Conservation (phyloP, 2,329 filamentous ascomycete species). For the Hirsutella rhossiliensis region DNA sequence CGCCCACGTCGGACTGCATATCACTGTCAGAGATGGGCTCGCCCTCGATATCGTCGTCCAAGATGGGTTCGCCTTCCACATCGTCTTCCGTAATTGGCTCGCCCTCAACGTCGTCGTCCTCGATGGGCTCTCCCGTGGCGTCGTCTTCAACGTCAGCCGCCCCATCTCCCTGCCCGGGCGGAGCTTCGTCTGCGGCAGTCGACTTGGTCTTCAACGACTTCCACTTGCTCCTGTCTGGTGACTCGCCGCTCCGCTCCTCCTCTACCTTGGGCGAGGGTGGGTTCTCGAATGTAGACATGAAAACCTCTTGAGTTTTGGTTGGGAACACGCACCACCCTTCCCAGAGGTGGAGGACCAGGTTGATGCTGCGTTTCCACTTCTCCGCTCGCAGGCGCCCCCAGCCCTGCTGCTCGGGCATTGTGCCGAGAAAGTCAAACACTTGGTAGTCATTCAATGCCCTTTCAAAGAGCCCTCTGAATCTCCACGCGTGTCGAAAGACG, state of each 20-base stretch:
- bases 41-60: slow-evolving; percentile 18
- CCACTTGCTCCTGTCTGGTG: slow-evolving; percentile 30
- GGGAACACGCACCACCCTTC: slow-evolving; percentile 64
- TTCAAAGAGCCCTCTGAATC: slow-evolving; percentile 74
- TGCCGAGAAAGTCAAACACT: slow-evolving; percentile 65
- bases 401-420: slow-evolving; percentile 55
- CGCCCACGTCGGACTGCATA: background rate
- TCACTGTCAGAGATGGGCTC: background rate
- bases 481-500: slow-evolving; percentile 74
- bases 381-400: slow-evolving; percentile 78
- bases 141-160: slow-evolving; percentile 27
- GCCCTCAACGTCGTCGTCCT: slow-evolving; percentile 23
- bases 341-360: slow-evolving; percentile 58
- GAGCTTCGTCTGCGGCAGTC: slow-evolving; percentile 5
- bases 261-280: slow-evolving; percentile 37
- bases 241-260: slow-evolving; percentile 13
- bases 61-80: slow-evolving; percentile 20
- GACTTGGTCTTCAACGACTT: slow-evolving; percentile 33
- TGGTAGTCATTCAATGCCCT: slow-evolving; percentile 52
- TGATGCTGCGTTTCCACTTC: slow-evolving; percentile 72
- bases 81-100: slow-evolving; percentile 31
- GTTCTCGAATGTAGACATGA: slow-evolving; percentile 59
- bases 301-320: slow-evolving; percentile 57
- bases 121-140: slow-evolving; percentile 26
- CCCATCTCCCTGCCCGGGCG: slow-evolving; percentile 27